phyloP scores from a whole-genome alignment of 331 rosid genomes.

The Erythrophleum ivorense region DNA sequence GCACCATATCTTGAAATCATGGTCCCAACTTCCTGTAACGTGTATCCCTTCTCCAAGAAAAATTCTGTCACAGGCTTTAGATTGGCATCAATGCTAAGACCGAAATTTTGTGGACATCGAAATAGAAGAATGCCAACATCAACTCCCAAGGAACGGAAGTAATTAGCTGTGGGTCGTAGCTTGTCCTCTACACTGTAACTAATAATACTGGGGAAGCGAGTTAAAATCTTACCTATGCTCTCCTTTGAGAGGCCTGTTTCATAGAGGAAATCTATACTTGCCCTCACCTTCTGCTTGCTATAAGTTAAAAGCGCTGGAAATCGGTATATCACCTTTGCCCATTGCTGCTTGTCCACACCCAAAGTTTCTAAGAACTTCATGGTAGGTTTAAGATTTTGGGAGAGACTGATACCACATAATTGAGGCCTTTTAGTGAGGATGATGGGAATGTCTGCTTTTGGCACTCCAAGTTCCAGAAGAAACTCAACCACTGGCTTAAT shows the following conservation, averaged over 20 bases:
- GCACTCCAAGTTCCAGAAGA: slow-evolving; percentile 88
- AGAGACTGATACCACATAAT: slow-evolving; percentile 88
- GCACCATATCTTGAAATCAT: slow-evolving; percentile 89
- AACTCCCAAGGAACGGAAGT: slow-evolving; percentile 78
- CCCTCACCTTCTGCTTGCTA: slow-evolving; percentile 78
- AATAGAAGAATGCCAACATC: slow-evolving; percentile 73
- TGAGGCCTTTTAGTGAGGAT: slow-evolving; percentile 88
- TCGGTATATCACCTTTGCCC: slow-evolving; percentile 90
- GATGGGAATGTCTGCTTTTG: slow-evolving; percentile 64
- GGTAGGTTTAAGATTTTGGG: slow-evolving; percentile 81
- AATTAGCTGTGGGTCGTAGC: slow-evolving; percentile 76
- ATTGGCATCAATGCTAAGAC: slow-evolving; percentile 82
- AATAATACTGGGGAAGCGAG: slow-evolving; percentile 76
- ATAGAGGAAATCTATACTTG: slow-evolving; percentile 62
- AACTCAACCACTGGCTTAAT: slow-evolving; percentile 91
- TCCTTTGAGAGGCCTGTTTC: slow-evolving; percentile 77
- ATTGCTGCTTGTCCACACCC: slow-evolving; percentile 86
- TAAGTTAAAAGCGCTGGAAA: slow-evolving; percentile 84
- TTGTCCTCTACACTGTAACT: slow-evolving; percentile 91
- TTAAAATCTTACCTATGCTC: slow-evolving; percentile 78
- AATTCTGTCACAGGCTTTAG: slow-evolving; percentile 80
- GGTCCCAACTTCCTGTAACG: slow-evolving; percentile 69
- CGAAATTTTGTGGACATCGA: slow-evolving; percentile 75
- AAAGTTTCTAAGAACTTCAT: slow-evolving; percentile 78
- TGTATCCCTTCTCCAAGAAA: slow-evolving; percentile 80